Evolutionary conservation across 306 rosid genomes (phyloP).

Genomic region (Rosa rugosa): DNA sequence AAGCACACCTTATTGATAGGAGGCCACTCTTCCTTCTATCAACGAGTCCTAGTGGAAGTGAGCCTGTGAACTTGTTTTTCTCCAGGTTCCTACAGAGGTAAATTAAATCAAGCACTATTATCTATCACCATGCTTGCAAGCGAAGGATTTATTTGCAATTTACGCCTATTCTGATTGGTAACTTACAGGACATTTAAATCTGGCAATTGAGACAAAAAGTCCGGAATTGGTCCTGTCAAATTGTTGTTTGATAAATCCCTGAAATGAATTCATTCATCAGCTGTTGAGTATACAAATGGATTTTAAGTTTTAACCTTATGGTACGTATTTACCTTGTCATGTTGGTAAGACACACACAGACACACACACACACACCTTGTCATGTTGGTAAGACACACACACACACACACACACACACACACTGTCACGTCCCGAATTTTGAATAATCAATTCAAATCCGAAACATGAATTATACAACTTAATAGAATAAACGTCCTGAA

Average conservation of each 20-base stretch:
- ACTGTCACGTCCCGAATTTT: no score
- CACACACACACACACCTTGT: conserved; percentile 7
- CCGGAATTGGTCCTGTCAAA: conserved; percentile 38
- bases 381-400: no score
- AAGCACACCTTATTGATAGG: conserved; percentile 40
- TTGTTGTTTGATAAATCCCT: conserved; percentile 53
- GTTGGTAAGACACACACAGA: neutral
- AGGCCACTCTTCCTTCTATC: conserved; percentile 34
- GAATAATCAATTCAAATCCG: no score
- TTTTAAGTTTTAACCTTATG: no score
- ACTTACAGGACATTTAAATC: conserved; percentile 39
- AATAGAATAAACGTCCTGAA: no score
- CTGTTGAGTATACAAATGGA: neutral
- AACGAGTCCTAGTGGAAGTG: conserved; percentile 34
- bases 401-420: conserved; percentile 21
- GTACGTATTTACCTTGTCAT: no score
- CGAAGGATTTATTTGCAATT: neutral
- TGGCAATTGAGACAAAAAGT: conserved; percentile 25
- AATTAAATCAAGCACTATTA: neutral
- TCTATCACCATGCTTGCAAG: neutral
- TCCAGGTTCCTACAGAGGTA: conserved; percentile 32
- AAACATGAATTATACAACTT: no score
- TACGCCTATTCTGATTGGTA: neutral
- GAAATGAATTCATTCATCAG: neutral
- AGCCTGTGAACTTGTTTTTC: conserved; percentile 44